Conservation (phyloP, 768 basidiomycete genomes). For the Pleurotus tuoliensis region DNA sequence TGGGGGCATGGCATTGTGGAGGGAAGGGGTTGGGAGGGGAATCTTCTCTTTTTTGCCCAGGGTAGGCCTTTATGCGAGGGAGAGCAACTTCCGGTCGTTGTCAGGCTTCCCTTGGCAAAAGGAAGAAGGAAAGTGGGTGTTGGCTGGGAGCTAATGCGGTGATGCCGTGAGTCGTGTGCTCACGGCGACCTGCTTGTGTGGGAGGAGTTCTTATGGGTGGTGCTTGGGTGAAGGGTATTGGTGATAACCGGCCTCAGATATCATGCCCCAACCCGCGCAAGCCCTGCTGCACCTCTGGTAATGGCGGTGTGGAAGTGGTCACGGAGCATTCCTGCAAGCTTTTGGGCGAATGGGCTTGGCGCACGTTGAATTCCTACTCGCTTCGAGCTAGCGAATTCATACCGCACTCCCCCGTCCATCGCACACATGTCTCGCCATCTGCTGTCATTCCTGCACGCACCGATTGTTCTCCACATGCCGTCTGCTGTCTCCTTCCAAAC, state of each 20-base stretch:
- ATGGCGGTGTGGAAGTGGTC: neutral
- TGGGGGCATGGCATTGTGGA: neutral
- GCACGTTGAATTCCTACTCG: neutral
- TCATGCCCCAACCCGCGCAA: neutral
- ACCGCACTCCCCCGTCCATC: neutral
- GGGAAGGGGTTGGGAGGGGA: neutral
- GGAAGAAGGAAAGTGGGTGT: neutral
- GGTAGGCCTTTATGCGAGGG: constrained; percentile 5
- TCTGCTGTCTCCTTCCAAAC: neutral
- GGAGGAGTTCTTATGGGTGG: neutral
- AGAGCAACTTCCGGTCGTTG: neutral
- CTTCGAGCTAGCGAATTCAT: neutral
- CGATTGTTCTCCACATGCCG: neutral
- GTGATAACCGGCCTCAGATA: neutral
- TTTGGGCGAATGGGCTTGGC: neutral
- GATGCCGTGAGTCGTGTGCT: constrained; percentile 3
- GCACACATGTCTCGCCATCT: neutral
- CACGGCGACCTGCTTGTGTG: neutral
- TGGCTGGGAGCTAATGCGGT: constrained; percentile 5
- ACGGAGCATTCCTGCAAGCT: neutral
- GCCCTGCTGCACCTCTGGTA: neutral
- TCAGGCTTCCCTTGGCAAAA: neutral
- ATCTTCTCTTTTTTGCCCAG: neutral
- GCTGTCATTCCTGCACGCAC: neutral
- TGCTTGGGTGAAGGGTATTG: neutral